A percentile compares a stretch with the other conserved stretches of the same genome.
Conservation (phyloP, 1,139 yeast species). For the Candida mesenterica region DNA sequence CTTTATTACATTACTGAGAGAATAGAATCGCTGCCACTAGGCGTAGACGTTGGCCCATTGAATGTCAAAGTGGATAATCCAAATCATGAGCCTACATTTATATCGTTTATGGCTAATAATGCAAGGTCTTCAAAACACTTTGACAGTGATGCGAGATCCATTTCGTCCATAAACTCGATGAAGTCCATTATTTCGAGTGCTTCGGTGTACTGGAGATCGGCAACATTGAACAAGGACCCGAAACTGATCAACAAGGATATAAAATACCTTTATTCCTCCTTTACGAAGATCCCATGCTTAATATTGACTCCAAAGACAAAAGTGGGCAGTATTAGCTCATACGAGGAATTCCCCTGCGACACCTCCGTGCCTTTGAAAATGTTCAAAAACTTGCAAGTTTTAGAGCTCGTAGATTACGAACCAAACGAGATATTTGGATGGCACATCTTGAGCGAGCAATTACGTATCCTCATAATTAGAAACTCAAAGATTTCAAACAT, state of each 20-base stretch:
- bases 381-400: constrained; percentile 61
- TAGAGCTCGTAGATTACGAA: constrained; percentile 59
- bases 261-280: constrained; percentile 60
- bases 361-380: constrained; percentile 62
- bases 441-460: constrained; percentile 55
- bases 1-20: constrained; percentile 58
- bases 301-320: constrained; percentile 59
- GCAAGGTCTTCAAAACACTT: constrained; percentile 44
- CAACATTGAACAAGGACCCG: constrained; percentile 41
- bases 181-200: constrained; percentile 53
- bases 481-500: constrained; percentile 51
- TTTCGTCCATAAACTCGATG: constrained; percentile 62
- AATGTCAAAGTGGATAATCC: constrained; percentile 59
- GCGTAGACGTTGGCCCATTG: constrained; percentile 62
- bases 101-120: constrained; percentile 49
- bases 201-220: constrained; percentile 43
- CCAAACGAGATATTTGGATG: constrained; percentile 68
- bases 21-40: constrained; percentile 52
- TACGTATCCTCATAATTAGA: constrained; percentile 54
- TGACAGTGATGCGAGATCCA: constrained; percentile 59
- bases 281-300: constrained; percentile 64
- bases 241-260: constrained; percentile 47
- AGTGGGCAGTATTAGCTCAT: constrained; percentile 54
- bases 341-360: constrained; percentile 71
- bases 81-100: constrained; percentile 56